phyloP scores from a whole-genome alignment of 495 filamentous ascomycete species.

The Penicillium paxilli region DNA sequence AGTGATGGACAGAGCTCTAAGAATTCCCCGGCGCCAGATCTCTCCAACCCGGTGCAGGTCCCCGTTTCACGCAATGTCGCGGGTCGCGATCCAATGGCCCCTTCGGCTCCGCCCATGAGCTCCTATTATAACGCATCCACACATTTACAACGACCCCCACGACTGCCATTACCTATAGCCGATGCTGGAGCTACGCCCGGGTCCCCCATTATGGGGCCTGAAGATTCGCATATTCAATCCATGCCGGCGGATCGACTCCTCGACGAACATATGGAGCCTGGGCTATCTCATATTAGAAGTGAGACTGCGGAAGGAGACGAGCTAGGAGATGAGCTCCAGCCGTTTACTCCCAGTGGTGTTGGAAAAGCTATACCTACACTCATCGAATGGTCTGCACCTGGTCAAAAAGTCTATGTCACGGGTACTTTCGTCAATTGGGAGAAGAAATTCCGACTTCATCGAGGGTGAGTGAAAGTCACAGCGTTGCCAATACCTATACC shows the following conservation, averaged over 20 bases:
- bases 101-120: constrained; percentile 48
- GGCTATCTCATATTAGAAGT: constrained; percentile 63
- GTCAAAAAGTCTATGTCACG: constrained; percentile 90
- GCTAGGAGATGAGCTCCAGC: constrained; percentile 66
- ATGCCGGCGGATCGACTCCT: constrained; percentile 52
- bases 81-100: constrained; percentile 36
- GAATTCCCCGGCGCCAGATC: constrained; percentile 29
- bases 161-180: constrained; percentile 87
- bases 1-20: constrained; percentile 21
- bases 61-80: constrained; percentile 38
- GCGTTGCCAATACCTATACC: not conserved
- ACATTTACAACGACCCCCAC: constrained; percentile 73
- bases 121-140: constrained; percentile 51
- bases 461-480: constrained; percentile 66
- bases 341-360: constrained; percentile 53
- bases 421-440: constrained; percentile 97
- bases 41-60: constrained; percentile 53
- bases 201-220: constrained; percentile 73
- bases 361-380: constrained; percentile 67
- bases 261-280: constrained; percentile 44
- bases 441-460: constrained; percentile 81
- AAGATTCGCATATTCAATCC: constrained; percentile 50
- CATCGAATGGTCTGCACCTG: constrained; percentile 77
- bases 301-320: constrained; percentile 80
- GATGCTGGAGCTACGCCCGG: constrained; percentile 83